These are phyloP conservation scores for Jimgerdemannia lactiflua DNA, from an alignment of 192 early-diverging fungal species.

Conservation along the genomic window DNA sequence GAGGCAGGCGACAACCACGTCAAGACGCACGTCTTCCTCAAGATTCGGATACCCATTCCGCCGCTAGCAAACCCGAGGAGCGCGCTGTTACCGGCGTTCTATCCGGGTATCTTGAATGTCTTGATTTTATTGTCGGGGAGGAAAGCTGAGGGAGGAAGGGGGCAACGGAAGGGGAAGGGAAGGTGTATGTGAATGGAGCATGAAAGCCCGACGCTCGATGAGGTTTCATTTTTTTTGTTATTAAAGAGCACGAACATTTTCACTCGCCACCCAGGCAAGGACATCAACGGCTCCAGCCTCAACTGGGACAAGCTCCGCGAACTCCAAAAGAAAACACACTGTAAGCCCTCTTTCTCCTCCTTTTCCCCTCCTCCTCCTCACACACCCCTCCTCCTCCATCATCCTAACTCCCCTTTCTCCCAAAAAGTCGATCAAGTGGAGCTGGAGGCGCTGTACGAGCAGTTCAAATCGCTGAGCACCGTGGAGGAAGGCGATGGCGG, in stretches of 20 bases:
- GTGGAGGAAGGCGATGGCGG: slow-evolving; percentile 56
- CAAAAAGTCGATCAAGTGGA: slow-evolving; percentile 78
- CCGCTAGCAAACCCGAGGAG: slow-evolving; percentile 79
- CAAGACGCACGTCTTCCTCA: slow-evolving; percentile 83
- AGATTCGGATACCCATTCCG: slow-evolving; percentile 89
- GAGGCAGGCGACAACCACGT: slow-evolving; percentile 78
- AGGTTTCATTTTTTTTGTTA: neutral
- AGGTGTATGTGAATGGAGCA: slow-evolving; percentile 21
- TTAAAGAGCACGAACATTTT: neutral
- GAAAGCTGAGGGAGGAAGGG: slow-evolving; percentile 7
- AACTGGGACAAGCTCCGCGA: slow-evolving; percentile 37
- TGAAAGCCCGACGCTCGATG: neutral
- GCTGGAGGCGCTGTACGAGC: slow-evolving; percentile 81
- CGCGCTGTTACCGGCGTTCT: slow-evolving; percentile 72
- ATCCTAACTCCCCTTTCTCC: neutral
- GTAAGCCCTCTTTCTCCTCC: slow-evolving; percentile 46
- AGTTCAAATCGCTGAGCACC: slow-evolving; percentile 82
- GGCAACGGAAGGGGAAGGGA: slow-evolving; percentile 8
- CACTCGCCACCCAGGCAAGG: slow-evolving; percentile 12
- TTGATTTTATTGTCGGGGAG: neutral
- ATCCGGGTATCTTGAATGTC: slow-evolving; percentile 57
- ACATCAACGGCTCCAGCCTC: slow-evolving; percentile 17
- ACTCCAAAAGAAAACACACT: slow-evolving; percentile 61
- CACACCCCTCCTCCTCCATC: slow-evolving; percentile 1
- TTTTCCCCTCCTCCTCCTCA: slow-evolving; percentile 9